Conservation (phyloP, 2,329 filamentous ascomycete genomes). For the Incumbomyces lentus region DNA sequence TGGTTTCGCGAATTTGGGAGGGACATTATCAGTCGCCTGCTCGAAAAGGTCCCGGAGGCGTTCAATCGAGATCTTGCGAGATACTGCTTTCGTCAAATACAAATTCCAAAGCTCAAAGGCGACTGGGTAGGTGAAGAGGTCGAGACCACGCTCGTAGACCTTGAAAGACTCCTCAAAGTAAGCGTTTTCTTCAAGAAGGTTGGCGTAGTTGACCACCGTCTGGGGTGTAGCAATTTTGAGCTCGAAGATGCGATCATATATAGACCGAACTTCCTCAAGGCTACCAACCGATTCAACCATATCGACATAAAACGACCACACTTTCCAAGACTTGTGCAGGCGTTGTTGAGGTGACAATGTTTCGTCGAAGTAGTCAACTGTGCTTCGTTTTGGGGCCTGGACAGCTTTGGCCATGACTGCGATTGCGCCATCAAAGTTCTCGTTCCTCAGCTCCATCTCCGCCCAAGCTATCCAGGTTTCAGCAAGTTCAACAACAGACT, state of each 20-base stretch:
- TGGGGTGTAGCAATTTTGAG: constrained; percentile 95
- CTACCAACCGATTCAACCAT: constrained; percentile 89
- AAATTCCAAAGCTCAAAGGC: constrained; percentile 98
- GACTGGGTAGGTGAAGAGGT: constrained; percentile 97
- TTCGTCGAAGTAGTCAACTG: constrained; percentile 98
- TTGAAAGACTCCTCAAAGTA: constrained; percentile 99
- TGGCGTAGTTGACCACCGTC: constrained; percentile 97
- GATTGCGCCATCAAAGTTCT: constrained; percentile 90
- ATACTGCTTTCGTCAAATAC: constrained; percentile 93
- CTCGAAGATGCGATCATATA: constrained; percentile 97
- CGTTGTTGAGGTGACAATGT: constrained; percentile 86
- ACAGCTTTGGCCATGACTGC: constrained; percentile 96
- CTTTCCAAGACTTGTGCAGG: constrained; percentile 97
- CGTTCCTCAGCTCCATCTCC: constrained; percentile 90
- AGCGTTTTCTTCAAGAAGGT: constrained; percentile 82
- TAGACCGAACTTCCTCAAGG: constrained; percentile 80
- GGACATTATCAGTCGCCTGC: constrained; percentile 88
- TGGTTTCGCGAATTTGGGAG: constrained; percentile 89
- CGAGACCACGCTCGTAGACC: constrained; percentile 86
- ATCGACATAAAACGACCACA: constrained; percentile 99
- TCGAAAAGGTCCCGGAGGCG: constrained; percentile 90
- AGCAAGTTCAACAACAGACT: constrained; percentile 89
- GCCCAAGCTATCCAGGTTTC: constrained; percentile 99
- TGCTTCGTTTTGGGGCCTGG: constrained; percentile 93
- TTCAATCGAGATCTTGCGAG: constrained; percentile 92